Evolutionary conservation across 2,329 filamentous ascomycete species (phyloP).

Genomic region (Apiospora koreana): DNA sequence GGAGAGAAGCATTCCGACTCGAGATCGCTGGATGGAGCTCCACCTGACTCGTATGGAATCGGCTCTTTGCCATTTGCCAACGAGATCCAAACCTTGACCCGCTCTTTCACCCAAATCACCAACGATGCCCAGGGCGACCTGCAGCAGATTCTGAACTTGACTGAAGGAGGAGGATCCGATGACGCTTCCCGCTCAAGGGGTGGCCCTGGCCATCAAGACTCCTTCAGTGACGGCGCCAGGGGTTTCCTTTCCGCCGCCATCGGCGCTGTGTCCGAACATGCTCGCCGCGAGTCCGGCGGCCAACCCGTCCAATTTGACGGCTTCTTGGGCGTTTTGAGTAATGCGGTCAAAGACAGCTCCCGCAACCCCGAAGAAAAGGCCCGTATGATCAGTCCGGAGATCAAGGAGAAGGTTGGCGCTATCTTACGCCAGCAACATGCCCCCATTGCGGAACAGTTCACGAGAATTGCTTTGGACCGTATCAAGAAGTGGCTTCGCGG

Average conservation of each 20-base stretch:
- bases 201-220: conserved; percentile 16
- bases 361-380: conserved; percentile 49
- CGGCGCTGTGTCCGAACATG: conserved; percentile 41
- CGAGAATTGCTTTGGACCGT: conserved; percentile 45
- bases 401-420: conserved; percentile 44
- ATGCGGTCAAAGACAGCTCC: conserved; percentile 44
- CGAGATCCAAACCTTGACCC: conserved; percentile 43
- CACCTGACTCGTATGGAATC: conserved; percentile 42
- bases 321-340: conserved; percentile 42
- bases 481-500: conserved; percentile 48
- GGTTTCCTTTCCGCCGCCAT: conserved; percentile 44
- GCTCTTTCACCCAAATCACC: conserved; percentile 40
- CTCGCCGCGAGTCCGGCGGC: conserved; percentile 35
- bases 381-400: conserved; percentile 45
- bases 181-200: conserved; percentile 31
- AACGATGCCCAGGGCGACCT: conserved; percentile 44
- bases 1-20: conserved; percentile 19
- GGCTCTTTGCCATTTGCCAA: conserved; percentile 47
- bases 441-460: conserved; percentile 47
- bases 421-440: conserved; percentile 44
- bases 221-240: conserved; percentile 31
- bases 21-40: conserved; percentile 32
- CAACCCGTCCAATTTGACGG: conserved; percentile 42
- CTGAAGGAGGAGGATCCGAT: conserved; percentile 37
- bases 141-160: conserved; percentile 45